Conservation (phyloP, 768 basidiomycete species). For the Amanita subjunquillea region DNA sequence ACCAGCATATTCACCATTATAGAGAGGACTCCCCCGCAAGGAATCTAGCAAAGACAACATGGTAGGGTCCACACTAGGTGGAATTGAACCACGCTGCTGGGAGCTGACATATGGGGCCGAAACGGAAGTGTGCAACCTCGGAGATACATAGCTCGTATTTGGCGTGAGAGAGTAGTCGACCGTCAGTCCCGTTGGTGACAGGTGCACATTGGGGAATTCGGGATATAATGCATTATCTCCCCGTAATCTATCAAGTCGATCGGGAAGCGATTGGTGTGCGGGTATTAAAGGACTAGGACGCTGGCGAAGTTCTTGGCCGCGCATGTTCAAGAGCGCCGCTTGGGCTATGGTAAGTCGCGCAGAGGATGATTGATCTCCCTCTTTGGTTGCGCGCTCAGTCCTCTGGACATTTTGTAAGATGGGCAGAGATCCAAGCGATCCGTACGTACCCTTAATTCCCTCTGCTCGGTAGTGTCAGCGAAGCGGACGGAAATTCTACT, state of each 20-base stretch:
- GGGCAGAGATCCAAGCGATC: slow-evolving; percentile 1
- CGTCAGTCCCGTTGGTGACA: slow-evolving; percentile 16
- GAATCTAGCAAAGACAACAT: slow-evolving; percentile 30
- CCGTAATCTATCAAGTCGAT: background rate
- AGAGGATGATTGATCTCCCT: slow-evolving; percentile 47
- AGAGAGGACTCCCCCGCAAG: slow-evolving; percentile 16
- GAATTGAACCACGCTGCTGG: background rate
- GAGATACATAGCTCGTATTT: slow-evolving; percentile 10
- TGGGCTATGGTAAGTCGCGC: slow-evolving; percentile 68
- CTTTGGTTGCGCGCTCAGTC: slow-evolving; percentile 46
- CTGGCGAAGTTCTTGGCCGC: slow-evolving; percentile 47
- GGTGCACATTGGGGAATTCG: slow-evolving; percentile 16
- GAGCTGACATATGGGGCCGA: background rate
- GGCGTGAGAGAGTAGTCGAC: slow-evolving; percentile 31
- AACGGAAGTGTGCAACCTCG: background rate
- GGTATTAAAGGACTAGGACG: slow-evolving; percentile 12
- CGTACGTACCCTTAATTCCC: slow-evolving; percentile 58
- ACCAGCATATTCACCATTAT: slow-evolving; percentile 6
- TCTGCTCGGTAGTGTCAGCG: slow-evolving; percentile 68
- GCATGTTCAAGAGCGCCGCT: slow-evolving; percentile 66
- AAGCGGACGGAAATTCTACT: slow-evolving; percentile 74
- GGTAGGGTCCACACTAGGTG: slow-evolving; percentile 19
- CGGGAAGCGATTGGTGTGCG: slow-evolving; percentile 10
- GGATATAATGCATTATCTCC: slow-evolving; percentile 9
- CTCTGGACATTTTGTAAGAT: slow-evolving; percentile 29